phyloP scores from a whole-genome alignment of 306 rosid genomes.

The Vigna hirtella region DNA sequence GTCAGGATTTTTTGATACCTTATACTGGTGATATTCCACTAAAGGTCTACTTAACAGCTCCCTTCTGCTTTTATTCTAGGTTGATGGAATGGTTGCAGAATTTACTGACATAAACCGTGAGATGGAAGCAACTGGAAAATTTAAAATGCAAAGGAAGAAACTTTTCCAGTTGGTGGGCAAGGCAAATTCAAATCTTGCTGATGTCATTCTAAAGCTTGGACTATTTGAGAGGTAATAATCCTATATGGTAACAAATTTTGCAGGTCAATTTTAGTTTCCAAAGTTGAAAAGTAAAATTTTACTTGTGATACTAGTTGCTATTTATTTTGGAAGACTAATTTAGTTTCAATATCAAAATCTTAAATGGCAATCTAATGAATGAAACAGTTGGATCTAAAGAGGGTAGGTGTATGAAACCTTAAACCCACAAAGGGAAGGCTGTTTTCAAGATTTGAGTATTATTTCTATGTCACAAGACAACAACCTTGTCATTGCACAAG shows the following conservation, averaged over 20 bases:
- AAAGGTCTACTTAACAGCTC: slow-evolving; percentile 6
- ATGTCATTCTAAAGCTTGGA: slow-evolving; percentile 97
- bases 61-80: slow-evolving; percentile 54
- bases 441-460: neutral
- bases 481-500: neutral
- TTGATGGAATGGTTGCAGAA: slow-evolving; percentile 99
- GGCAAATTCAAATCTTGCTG: slow-evolving; percentile 98
- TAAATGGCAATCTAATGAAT: neutral
- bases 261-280: slow-evolving; percentile 1
- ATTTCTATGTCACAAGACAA: neutral
- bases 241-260: slow-evolving; percentile 17
- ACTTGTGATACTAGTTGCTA: slow-evolving; percentile 8
- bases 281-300: neutral
- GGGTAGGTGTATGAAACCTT: neutral
- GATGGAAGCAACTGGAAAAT: slow-evolving; percentile 96
- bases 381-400: neutral
- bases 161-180: slow-evolving; percentile 98
- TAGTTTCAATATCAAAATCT: slow-evolving; percentile 17
- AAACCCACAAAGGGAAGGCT: neutral
- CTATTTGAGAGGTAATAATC: slow-evolving; percentile 87
- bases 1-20: slow-evolving; percentile 34
- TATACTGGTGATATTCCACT: slow-evolving; percentile 32
- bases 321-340: neutral
- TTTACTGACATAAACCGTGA: slow-evolving; percentile 97
- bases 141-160: slow-evolving; percentile 94